Conservation (phyloP, 2,329 filamentous ascomycete species). For the Colletotrichum zoysiae region DNA sequence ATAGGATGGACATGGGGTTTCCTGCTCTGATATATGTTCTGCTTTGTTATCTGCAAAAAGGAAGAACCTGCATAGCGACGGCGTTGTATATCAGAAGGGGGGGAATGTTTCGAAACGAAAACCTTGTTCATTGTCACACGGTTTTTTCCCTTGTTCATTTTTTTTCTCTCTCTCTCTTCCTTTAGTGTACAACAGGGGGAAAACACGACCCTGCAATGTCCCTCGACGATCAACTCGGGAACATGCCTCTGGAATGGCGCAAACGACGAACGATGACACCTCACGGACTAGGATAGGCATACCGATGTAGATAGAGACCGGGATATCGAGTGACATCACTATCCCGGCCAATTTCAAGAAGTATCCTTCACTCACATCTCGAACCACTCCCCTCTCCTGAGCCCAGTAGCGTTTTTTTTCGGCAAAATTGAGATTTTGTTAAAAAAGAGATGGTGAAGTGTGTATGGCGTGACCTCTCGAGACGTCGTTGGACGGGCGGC, state of each 20-base stretch:
- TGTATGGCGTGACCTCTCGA: not conserved
- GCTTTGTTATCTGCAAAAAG: not conserved
- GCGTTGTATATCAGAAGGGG: slow-evolving; percentile 10
- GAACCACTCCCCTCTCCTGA: not conserved
- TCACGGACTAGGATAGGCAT: not conserved
- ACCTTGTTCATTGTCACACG: not conserved
- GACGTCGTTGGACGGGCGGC: not conserved
- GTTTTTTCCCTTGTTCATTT: not conserved
- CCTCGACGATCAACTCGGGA: not conserved
- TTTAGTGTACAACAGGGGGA: not conserved
- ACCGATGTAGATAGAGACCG: not conserved
- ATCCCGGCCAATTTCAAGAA: not conserved
- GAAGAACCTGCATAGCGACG: slow-evolving; percentile 16
- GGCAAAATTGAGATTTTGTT: not conserved
- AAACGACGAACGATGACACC: not conserved
- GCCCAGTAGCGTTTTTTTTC: not conserved
- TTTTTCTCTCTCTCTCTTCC: not conserved
- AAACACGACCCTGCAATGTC: not conserved
- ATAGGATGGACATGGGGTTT: not conserved
- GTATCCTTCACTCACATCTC: not conserved
- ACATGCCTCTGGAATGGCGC: not conserved
- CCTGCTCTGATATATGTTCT: not conserved
- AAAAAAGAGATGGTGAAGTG: not conserved
- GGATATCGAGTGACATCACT: not conserved
- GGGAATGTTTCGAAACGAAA: not conserved